Evolutionary conservation across 495 filamentous ascomycete genomes (phyloP), one percentile per base, ranked within the genome.

Genomic region (Talaromyces wortmannii): DNA sequence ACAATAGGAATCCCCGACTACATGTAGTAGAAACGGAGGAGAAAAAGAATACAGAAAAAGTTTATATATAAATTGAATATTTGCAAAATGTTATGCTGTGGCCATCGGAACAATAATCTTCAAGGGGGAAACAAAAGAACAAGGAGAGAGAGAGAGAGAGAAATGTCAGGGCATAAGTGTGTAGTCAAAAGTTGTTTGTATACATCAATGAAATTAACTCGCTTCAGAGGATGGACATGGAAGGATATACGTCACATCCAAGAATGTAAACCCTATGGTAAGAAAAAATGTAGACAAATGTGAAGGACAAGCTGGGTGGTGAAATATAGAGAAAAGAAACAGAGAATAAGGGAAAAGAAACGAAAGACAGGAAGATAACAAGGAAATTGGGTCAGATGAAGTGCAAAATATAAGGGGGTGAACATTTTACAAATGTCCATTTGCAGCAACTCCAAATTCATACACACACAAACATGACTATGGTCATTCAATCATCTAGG

Each of bases 71-170:
- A 23, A 23, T 23, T 23, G 23, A 23, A 23, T 23, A 23, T 23
- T 23, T 23, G 23, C 23, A 23, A 23, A 23, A 23, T 23, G 23
- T 23, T 23, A 23, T 23, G 23, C 23, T 23, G 23, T 23, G 60
- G 50, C 57, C 51, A 62, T 55, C 60, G 55, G 44, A 61, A 60
- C 45, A 13, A 46, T 58, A 57, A 57, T 55, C 48, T 56, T 45
- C 42, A 62, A 54, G 49, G 45, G 36, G 48, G 55, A 64, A 52
- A 45, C 4, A 36, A 13, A 46, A 52, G 53, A 48, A 59, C 50
- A 40, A 10, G 36, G 13, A 53, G 63, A 57, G n/a, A 60, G 60
- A 58, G 63, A 55, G 56, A 57, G 62, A 59, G 64, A 33, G 48
- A 56, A 63, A 40, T 40, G 36, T 5, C 13, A 40, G 8, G 36